Conservation (phyloP, 2,329 filamentous ascomycete species). For the Leptoxyphium fumago region DNA sequence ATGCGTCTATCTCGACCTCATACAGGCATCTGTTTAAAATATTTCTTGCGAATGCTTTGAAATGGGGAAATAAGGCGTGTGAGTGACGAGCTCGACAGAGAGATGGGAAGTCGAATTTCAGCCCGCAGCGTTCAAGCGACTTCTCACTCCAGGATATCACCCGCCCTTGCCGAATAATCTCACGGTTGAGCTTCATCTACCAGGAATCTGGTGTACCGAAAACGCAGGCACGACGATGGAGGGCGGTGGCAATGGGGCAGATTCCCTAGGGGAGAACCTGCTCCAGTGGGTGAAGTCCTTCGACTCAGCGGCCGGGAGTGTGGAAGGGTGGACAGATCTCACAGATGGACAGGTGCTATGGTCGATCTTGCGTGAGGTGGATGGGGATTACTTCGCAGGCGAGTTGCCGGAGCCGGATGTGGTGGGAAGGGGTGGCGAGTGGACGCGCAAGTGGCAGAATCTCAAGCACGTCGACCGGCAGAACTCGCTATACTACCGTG, state of each 20-base stretch:
- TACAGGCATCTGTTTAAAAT: not conserved
- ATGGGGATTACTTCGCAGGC: constrained; percentile 33
- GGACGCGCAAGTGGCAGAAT: constrained; percentile 39
- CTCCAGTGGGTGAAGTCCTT: constrained; percentile 30
- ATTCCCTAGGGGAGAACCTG: constrained; percentile 15
- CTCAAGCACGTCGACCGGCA: constrained; percentile 36
- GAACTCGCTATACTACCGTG: constrained; percentile 34
- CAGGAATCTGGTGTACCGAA: too few relatives aligned
- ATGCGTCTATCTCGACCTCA: not conserved
- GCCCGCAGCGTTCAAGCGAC: too few relatives aligned
- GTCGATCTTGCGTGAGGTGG: constrained; percentile 33
- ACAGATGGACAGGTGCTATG: constrained; percentile 34
- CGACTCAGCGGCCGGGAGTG: constrained; percentile 20
- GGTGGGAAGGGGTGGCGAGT: constrained; percentile 27
- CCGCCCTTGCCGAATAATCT: too few relatives aligned
- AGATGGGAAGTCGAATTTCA: too few relatives aligned
- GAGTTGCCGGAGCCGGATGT: constrained; percentile 31
- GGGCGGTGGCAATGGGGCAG: constrained; percentile 3
- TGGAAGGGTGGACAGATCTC: constrained; percentile 27
- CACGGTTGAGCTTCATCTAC: too few relatives aligned
- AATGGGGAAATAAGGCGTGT: too few relatives aligned
- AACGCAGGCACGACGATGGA: not conserved
- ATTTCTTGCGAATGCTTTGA: too few relatives aligned
- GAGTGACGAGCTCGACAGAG: too few relatives aligned
- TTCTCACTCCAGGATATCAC: too few relatives aligned